These are phyloP conservation scores for Bretschneidera sinensis DNA, from an alignment of 345 rosid genomes.

Conservation along the genomic window DNA sequence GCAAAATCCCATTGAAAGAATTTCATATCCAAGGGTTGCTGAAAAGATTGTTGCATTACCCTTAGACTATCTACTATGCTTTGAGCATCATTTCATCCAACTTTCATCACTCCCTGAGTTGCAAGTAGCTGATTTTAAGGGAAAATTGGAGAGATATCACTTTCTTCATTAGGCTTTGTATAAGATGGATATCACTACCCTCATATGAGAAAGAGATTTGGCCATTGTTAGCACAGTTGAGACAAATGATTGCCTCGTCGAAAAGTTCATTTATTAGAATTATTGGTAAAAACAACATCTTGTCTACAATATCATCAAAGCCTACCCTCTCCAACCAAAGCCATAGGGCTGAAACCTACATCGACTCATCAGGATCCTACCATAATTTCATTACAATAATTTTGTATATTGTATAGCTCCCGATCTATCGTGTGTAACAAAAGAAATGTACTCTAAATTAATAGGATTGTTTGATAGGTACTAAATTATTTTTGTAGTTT, in stretches of 20 bases:
- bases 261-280: slow-evolving; percentile 32
- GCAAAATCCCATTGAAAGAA: slow-evolving; percentile 5
- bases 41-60: not conserved
- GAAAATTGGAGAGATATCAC: slow-evolving; percentile 31
- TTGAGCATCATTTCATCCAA: slow-evolving; percentile 21
- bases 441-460: no score
- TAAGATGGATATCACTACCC: slow-evolving; percentile 24
- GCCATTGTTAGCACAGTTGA: slow-evolving; percentile 21
- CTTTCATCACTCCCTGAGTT: slow-evolving; percentile 20
- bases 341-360: slow-evolving; percentile 42
- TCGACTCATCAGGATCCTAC: slow-evolving; percentile 39
- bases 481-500: no score
- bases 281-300: slow-evolving; percentile 31
- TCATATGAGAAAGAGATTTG: slow-evolving; percentile 3
- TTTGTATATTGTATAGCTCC: slow-evolving; percentile 28
- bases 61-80: slow-evolving; percentile 10
- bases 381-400: slow-evolving; percentile 31
- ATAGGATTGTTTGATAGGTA: no score
- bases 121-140: slow-evolving; percentile 18
- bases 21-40: not conserved
- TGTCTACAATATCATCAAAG: slow-evolving; percentile 17
- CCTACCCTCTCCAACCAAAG: slow-evolving; percentile 50
- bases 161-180: slow-evolving; percentile 21
- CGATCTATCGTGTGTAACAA: slow-evolving; percentile 55
- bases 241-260: slow-evolving; percentile 41